Evolutionary conservation across 164 flowering plant genomes (phyloP).

Genomic region (Berberis vulgaris): DNA sequence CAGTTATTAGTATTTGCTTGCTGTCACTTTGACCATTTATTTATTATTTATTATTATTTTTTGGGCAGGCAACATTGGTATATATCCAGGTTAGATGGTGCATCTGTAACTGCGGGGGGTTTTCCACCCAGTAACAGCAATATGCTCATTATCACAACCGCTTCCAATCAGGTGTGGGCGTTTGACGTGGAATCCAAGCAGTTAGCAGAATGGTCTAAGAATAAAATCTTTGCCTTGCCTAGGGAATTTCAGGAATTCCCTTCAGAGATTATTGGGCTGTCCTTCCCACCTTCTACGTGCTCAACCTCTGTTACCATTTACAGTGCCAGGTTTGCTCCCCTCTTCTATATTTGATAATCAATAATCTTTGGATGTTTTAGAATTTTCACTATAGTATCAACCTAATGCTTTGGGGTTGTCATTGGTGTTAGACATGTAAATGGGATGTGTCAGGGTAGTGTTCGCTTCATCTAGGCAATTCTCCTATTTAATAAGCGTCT

Average conservation of each 20-base stretch:
- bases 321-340: constrained; percentile 65
- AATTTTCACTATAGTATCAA: too few species aligned
- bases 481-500: too few species aligned
- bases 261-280: constrained; percentile 88
- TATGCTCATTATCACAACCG: constrained; percentile 67
- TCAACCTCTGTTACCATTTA: constrained; percentile 66
- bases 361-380: neutral
- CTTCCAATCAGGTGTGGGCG: constrained; percentile 78
- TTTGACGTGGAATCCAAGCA: constrained; percentile 88
- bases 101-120: constrained; percentile 93
- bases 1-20: too few species aligned
- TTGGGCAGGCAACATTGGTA: constrained; percentile 94
- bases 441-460: too few species aligned
- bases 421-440: too few species aligned
- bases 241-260: constrained; percentile 82
- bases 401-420: too few species aligned
- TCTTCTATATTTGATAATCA: neutral
- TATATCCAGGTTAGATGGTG: constrained; percentile 79
- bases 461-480: too few species aligned
- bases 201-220: constrained; percentile 79
- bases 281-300: constrained; percentile 53
- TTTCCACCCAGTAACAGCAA: constrained; percentile 70
- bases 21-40: too few species aligned
- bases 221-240: constrained; percentile 53
- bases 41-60: neutral